Percentiles rank a stretch among this genome's conserved stretches.
These are phyloP conservation scores for Xylaria intraflava DNA, from an alignment of 495 filamentous ascomycete species.

Conservation along the genomic window DNA sequence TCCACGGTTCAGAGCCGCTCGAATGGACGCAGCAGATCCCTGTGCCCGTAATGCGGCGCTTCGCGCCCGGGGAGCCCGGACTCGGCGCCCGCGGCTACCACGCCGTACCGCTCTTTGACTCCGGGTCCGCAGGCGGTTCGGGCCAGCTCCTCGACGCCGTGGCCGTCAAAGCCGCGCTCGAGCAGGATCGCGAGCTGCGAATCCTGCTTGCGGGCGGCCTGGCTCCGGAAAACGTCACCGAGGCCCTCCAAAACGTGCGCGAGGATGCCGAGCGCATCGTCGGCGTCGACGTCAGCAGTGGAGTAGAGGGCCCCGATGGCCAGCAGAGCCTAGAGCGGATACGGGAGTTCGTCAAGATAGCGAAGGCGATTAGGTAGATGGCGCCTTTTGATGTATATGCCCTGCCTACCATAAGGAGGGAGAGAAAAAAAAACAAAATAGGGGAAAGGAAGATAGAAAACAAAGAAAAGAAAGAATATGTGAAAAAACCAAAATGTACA, in stretches of 20 bases:
- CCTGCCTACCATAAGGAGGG: too few species aligned
- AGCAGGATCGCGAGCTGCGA: slow-evolving; percentile 51
- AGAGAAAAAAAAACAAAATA: not conserved
- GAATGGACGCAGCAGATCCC: slow-evolving; percentile 86
- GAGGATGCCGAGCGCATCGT: slow-evolving; percentile 53
- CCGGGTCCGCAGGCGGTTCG: slow-evolving; percentile 62
- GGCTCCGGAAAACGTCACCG: slow-evolving; percentile 63
- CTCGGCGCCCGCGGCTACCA: slow-evolving; percentile 75
- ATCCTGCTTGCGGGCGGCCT: slow-evolving; percentile 82
- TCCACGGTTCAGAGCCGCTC: slow-evolving; percentile 85
- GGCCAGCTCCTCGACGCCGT: slow-evolving; percentile 66
- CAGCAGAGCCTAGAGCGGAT: slow-evolving; percentile 80
- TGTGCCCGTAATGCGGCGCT: slow-evolving; percentile 81
- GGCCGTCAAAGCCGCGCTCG: slow-evolving; percentile 55
- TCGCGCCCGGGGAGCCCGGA: slow-evolving; percentile 63
- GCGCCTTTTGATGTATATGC: not conserved
- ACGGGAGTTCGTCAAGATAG: slow-evolving; percentile 65
- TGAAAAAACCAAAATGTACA: too few species aligned
- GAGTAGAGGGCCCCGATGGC: slow-evolving; percentile 73
- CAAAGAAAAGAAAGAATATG: not conserved
- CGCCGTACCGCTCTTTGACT: slow-evolving; percentile 74
- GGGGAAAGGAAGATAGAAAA: not conserved
- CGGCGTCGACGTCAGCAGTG: slow-evolving; percentile 88
- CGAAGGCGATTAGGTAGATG: slow-evolving; percentile 48
- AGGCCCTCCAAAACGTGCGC: slow-evolving; percentile 53